Evolutionary conservation across 257 asterid genomes (phyloP), one percentile per base, ranked within the genome.

Genomic region (Solanum lignicaule): DNA sequence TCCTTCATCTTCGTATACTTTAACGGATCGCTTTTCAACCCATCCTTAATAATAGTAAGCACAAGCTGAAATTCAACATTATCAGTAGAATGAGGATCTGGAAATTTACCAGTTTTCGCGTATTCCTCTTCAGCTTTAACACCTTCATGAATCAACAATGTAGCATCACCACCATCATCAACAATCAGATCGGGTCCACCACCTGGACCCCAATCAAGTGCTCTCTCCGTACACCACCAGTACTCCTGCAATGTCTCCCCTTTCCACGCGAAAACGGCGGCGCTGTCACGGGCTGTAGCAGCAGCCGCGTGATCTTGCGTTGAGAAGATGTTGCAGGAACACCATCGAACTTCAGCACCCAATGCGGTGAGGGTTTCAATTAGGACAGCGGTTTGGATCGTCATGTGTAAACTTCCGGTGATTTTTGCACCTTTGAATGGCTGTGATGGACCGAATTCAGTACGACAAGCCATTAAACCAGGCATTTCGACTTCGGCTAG

Each of bases 181-280:
- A 96, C 98, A 31, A 95, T 95, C 87, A 95, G 83, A 85, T 95
- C 98, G 3, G 98, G 99, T 0, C 98, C 98, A 18, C 99, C 99
- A 69, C 65, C 95, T 36, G 95, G 92, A 3, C 98, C 98, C 98
- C 98, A 96, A 21, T 96, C 99, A 14, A 95, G 94, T 23, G 98
- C 93, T 33, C 99, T 86, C 89, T 96, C 98, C 0, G 99, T 96
- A 88, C 99, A 96, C 99, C 99, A 96, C 99, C 99, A 96, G 90
- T 96, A 96, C 86, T 96, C 99, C 90, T 94, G 98, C 60, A 76
- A 32, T 9, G 79, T 74, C 86, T 94, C 96, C 0, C 98, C 98
- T 83, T 95, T 95, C 98, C 98, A 95, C 76, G 98, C 98, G 89
- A 95, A 95, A 6, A 95, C 98, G 52, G 97, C 94, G 31, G 98